phyloP scores from a whole-genome alignment of 129 eudicot species.

The Artemisia argyi region DNA sequence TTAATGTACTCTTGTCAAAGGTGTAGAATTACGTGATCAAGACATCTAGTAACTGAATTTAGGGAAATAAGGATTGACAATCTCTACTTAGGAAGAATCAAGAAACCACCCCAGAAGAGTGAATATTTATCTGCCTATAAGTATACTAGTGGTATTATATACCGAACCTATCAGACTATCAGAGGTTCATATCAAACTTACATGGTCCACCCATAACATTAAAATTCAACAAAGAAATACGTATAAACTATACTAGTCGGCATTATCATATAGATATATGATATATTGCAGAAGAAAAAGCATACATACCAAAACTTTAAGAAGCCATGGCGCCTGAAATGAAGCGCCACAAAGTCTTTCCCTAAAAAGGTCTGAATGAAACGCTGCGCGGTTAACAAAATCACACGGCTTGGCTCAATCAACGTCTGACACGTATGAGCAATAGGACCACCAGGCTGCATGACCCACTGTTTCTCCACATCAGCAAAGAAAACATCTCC shows the following conservation, averaged over 20 bases:
- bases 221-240: too few species aligned
- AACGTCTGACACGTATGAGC: conserved; percentile 82
- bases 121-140: too few species aligned
- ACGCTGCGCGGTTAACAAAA: conserved; percentile 90
- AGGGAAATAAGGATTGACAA: too few species aligned
- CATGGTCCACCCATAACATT: background rate
- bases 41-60: too few species aligned
- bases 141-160: too few species aligned
- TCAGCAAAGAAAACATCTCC: conserved; percentile 99
- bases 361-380: conserved; percentile 91
- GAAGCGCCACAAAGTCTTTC: conserved; percentile 73
- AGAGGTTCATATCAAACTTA: background rate
- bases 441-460: conserved; percentile 98
- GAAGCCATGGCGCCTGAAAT: conserved; percentile 95
- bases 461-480: conserved; percentile 87
- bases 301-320: conserved; percentile 83
- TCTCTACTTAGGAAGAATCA: too few species aligned
- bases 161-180: too few species aligned
- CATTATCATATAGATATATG: background rate
- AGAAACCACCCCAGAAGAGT: too few species aligned
- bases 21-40: too few species aligned
- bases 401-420: conserved; percentile 83
- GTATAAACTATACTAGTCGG: background rate
- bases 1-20: background rate
- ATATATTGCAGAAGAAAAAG: background rate